Evolutionary conservation across 129 eudicot species (phyloP), one percentile per base, ranked within the genome.

Genomic region (Tanacetum coccineum): DNA sequence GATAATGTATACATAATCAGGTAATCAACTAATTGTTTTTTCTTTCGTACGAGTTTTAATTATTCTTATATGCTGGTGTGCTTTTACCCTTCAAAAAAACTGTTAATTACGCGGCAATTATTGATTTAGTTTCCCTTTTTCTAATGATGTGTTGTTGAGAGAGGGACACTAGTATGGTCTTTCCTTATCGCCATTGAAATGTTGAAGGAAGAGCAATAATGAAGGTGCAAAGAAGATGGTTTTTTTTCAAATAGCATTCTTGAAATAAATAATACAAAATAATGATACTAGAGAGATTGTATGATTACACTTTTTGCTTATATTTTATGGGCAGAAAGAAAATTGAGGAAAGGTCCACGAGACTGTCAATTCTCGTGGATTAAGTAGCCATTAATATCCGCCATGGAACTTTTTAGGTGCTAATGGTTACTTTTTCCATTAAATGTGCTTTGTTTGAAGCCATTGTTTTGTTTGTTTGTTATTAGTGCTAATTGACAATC

Each of bases 121-220:
- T 65, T 26, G 1, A 44, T 14, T 59, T 15, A 8, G 20, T 46
- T 74, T n/a, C n/a, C 1, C 25, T 4, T 4, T 8, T 40, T 36
- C 14, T 30, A 18, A 54, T 70, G 12, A 47, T 59, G 42, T 12
- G 21, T n/a, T n/a, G n/a, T 30, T 47, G n/a, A n/a, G 18, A 79
- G 62, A 93, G 99, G 96, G 75, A 93, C 96, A 55, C 96, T 17
- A 68, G 83, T 14, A 86, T n/a, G 96, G 74, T 93, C 99, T 17
- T 89, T 89, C 68, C 61, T 71, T 50, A 93, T 79, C 83, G 99
- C 83, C 10, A 81, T 82, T 67, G 85, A 66, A 69, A 87, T 93
- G 99, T 93, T 96, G 97, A 89, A 89, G 76, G 95, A 84, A 68
- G 99, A 93, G 82, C 92, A 12, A 4, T 79, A 39, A 18, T 86